A percentile compares a stretch with the other conserved stretches of the same genome.
phyloP scores from a whole-genome alignment of 1,284 basidiomycete genomes.

The Papiliotrema fonsecae region DNA sequence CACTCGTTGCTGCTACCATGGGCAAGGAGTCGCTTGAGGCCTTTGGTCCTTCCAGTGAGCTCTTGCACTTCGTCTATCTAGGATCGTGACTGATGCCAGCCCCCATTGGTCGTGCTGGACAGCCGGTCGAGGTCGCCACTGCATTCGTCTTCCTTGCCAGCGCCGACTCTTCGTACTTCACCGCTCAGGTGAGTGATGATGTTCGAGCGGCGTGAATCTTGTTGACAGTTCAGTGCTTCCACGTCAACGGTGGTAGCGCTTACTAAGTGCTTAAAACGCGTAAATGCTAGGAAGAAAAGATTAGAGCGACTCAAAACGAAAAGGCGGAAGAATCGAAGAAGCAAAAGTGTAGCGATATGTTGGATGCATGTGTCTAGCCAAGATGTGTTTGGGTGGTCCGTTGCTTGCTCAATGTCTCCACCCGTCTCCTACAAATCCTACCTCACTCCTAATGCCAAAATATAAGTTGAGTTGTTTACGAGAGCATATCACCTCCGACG shows the following conservation, averaged over 20 bases:
- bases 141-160: conserved; percentile 56
- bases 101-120: conserved; percentile 55
- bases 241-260: conserved; percentile 29
- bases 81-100: conserved; percentile 17
- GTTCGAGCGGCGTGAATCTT: not conserved
- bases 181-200: conserved; percentile 31
- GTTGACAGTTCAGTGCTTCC: conserved; percentile 20
- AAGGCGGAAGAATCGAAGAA: too few relatives aligned
- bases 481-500: too few relatives aligned
- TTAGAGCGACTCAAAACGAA: too few relatives aligned
- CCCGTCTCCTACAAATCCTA: too few relatives aligned
- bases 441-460: too few relatives aligned
- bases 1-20: conserved; percentile 54
- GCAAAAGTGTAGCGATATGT: too few relatives aligned
- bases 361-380: too few relatives aligned
- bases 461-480: too few relatives aligned
- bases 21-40: conserved; percentile 50
- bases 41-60: conserved; percentile 48
- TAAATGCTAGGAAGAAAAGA: too few relatives aligned
- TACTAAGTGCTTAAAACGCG: too few relatives aligned
- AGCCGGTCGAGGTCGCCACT: conserved; percentile 57
- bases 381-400: too few relatives aligned
- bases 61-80: not conserved
- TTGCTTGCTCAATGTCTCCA: too few relatives aligned
- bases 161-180: conserved; percentile 55